Percentiles rank a stretch among this genome's conserved stretches.
These are phyloP conservation scores for Rhynchosporium graminicola DNA, from an alignment of 2,329 filamentous ascomycete genomes.

Conservation along the genomic window DNA sequence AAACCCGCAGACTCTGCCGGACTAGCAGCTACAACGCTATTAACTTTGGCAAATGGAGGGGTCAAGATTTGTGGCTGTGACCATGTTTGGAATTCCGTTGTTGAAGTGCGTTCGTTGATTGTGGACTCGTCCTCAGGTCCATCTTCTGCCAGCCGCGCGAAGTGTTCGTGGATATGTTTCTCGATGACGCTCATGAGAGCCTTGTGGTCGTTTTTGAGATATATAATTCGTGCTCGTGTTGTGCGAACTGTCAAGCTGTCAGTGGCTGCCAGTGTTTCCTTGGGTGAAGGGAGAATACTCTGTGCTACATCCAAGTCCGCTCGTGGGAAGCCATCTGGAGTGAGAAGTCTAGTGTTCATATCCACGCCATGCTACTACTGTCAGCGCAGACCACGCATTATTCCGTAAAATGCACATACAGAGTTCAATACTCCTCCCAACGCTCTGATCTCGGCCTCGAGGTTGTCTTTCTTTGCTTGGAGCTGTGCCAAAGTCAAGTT, in stretches of 20 bases:
- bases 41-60: constrained; percentile 84
- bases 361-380: constrained; percentile 76
- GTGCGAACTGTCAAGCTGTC: constrained; percentile 69
- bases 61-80: constrained; percentile 45
- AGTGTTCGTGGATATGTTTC: constrained; percentile 83
- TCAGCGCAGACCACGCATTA: constrained; percentile 19
- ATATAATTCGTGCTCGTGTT: constrained; percentile 87
- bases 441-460: constrained; percentile 85
- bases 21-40: constrained; percentile 74
- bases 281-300: constrained; percentile 56
- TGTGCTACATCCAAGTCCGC: constrained; percentile 94
- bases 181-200: constrained; percentile 82
- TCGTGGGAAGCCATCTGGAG: constrained; percentile 87
- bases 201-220: constrained; percentile 91
- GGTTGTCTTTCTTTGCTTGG: constrained; percentile 77
- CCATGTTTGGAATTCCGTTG: constrained; percentile 41
- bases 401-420: constrained; percentile 52
- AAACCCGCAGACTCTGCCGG: constrained; percentile 84
- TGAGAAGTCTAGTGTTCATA: constrained; percentile 87
- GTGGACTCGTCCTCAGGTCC: constrained; percentile 35
- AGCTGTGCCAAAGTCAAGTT: constrained; percentile 76
- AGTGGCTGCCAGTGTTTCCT: constrained; percentile 10
- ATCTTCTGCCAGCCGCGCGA: constrained; percentile 64
- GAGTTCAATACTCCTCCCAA: constrained; percentile 86
- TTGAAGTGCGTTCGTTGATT: constrained; percentile 30